Base-by-base conservation (phyloP, 352 stramenopile genomes). In the Phytophthora crassamura region DNA sequence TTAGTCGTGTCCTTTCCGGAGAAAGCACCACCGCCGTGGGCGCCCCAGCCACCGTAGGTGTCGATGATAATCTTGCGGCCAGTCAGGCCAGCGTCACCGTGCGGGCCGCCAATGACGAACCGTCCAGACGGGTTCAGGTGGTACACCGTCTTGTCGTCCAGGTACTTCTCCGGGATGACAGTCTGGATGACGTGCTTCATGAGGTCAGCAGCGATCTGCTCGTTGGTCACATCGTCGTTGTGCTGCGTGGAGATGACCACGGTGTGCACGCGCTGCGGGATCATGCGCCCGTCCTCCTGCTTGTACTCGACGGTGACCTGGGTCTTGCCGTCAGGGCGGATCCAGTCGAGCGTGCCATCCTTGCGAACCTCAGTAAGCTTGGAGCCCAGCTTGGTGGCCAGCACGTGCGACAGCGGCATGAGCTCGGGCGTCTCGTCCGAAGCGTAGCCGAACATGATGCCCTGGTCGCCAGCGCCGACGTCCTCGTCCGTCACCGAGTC, bases 231-330 rank as follows among this genome's bases (percentile, higher is more conserved):
- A 41, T 99, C 95, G 59, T 99, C 96, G 71, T 95, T 94, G 86
- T 99, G 98, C 87, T 99, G 98, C 41, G 97, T 99, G 45, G 98
- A 99, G 78, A 99, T 99, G 45, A 99, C 96, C 52, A 99, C 88
- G 16, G 98, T 99, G 90, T 99, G 98, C 51, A 99, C 97, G 66
- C 97, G 91, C 75, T 98, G 88, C 8, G 98, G 98, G 22, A 99
- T 75, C 75, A 98, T 98, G 59, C 90, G 83, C 41, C 97, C 97
- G 53, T 97, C 87, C 52, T 98, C 91, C 67, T 97, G 73, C 74
- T 98, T 98, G 93, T 99, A 99, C 75, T 99, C 95, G 16, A 98
- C 90, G 9, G 97, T 99, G 15, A 99, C 97, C 80, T 99, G 97
- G 38, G 97, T 99, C 91, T 99, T 99, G 61, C 97, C 98, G 78